Conservation (phyloP, 805 yeast species). For the Nakazawaea sp. region DNA sequence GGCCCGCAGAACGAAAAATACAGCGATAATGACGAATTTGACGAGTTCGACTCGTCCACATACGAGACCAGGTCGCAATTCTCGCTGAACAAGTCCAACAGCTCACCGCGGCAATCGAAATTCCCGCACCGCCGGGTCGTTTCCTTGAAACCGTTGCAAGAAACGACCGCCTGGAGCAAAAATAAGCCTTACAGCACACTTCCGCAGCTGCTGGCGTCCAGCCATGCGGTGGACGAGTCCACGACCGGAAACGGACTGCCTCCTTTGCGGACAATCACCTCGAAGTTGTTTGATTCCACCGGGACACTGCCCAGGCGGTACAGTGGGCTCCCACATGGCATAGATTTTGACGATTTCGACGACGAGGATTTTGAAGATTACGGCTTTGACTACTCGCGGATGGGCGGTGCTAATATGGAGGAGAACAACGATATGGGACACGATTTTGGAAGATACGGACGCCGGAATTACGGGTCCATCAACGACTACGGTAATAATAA, state of each 20-base stretch:
- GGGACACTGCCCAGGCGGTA: slow-evolving; percentile 69
- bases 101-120: slow-evolving; percentile 4
- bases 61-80: slow-evolving; percentile 8
- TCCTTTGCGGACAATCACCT: slow-evolving; percentile 59
- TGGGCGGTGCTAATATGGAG: neutral
- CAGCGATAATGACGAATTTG: slow-evolving; percentile 6
- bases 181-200: neutral
- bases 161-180: neutral
- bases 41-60: slow-evolving; percentile 9
- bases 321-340: slow-evolving; percentile 39
- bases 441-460: neutral
- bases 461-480: neutral
- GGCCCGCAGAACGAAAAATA: neutral
- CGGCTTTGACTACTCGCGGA: neutral
- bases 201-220: slow-evolving; percentile 10
- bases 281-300: slow-evolving; percentile 64
- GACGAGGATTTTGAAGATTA: slow-evolving; percentile 25
- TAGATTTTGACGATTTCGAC: slow-evolving; percentile 46
- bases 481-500: neutral
- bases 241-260: slow-evolving; percentile 12
- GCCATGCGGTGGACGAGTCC: too few species aligned
- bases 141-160: slow-evolving; percentile 6
- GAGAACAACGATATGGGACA: neutral
- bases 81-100: slow-evolving; percentile 5
- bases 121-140: slow-evolving; percentile 10